Base-by-base conservation (phyloP, 202 grass and related monocot genomes). In the Setaria viridis region DNA sequence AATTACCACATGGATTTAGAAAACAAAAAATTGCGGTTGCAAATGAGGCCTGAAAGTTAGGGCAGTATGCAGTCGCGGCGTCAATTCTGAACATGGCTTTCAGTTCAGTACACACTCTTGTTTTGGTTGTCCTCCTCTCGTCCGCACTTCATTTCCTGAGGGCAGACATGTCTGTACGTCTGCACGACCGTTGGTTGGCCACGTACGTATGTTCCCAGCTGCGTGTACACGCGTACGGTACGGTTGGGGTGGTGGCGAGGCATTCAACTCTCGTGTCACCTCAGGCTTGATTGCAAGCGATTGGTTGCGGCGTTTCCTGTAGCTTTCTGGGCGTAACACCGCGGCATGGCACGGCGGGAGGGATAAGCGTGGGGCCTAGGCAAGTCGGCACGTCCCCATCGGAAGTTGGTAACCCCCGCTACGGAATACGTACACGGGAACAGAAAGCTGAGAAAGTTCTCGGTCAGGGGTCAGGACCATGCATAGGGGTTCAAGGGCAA, bases 181-280 rank as follows among this genome's bases (percentile, higher is more conserved):
- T 9, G 78, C 25, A 41, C 65, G 53, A 39, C 34, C 12, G 73
- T 46, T 59, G 55, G 37, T 10, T 29, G 74, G 4, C 60, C 35
- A 15, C 34, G 53, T 59, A 19, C 47, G 53, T 42, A 60, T 55
- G 60, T 54, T n/a, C 16, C 72, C 64, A 33, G 0, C 41, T 25
- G 34, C 9, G 25, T 12, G 72, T 34, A 11, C 60, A 81, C 57
- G 29, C 25, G 62, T 63, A 20, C 25, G 47, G 65, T 45, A 45
- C 35, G 39, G 62, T 77, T 83, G 65, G 43, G 30, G 6, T 49
- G 43, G 65, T 35, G 17, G 2, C 8, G 10, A 20, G 9, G 47
- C 83, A 72, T 86, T 90, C 37, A 90, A 63, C 63, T 43, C 39
- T 80, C 69, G 66, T 43, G 87, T 37, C 87, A 75, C 69, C 41